These are phyloP conservation scores for Lactarius tabidus DNA, from an alignment of 768 basidiomycete species.

Conservation along the genomic window DNA sequence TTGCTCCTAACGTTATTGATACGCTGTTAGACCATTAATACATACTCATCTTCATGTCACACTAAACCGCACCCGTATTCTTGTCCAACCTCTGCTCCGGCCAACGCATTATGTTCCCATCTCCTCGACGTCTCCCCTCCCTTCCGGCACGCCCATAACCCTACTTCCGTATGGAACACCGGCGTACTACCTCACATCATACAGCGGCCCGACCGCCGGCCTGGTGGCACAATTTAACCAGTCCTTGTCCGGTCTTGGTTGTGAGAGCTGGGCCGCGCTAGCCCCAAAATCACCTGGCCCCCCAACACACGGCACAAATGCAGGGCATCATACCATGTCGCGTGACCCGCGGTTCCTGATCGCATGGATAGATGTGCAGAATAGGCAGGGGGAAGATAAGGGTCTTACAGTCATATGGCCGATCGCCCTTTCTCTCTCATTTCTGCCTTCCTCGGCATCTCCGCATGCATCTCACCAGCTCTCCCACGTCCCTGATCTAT, in stretches of 20 bases:
- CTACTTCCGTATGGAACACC: constrained; percentile 69
- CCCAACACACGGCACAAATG: neutral
- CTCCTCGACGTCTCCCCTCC: constrained; percentile 37
- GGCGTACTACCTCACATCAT: constrained; percentile 68
- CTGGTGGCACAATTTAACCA: constrained; percentile 60
- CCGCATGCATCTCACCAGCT: constrained; percentile 42
- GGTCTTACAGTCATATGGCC: constrained; percentile 76
- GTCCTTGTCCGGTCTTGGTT: constrained; percentile 60
- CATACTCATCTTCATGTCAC: constrained; percentile 40
- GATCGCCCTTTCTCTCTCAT: constrained; percentile 49
- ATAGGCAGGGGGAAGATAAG: constrained; percentile 77
- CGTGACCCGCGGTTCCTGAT: constrained; percentile 47
- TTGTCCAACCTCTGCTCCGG: constrained; percentile 60
- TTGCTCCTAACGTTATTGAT: constrained; percentile 23
- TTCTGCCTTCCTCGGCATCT: constrained; percentile 36
- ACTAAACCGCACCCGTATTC: constrained; percentile 38
- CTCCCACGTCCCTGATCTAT: constrained; percentile 57
- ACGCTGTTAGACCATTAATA: constrained; percentile 48
- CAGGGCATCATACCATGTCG: constrained; percentile 1
- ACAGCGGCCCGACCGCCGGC: constrained; percentile 60
- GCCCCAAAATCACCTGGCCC: constrained; percentile 13
- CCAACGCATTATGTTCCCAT: constrained; percentile 58
- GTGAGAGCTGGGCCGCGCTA: constrained; percentile 43
- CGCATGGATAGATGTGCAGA: constrained; percentile 71
- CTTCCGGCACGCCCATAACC: constrained; percentile 61